Conservation (phyloP, 495 filamentous ascomycete species). For the Neurospora tetrasperma region DNA sequence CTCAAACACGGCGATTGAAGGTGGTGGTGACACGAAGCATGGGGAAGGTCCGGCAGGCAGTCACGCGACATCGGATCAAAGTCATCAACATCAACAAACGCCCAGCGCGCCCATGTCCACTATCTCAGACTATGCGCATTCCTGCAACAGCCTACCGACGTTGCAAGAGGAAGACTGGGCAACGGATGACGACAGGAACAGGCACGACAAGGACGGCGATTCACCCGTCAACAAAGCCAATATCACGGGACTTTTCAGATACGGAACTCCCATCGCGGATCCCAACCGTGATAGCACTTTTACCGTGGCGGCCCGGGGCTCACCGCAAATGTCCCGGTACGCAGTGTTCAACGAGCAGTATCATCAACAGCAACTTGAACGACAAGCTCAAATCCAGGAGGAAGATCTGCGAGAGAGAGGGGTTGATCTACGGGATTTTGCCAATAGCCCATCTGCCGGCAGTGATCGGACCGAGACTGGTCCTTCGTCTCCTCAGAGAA, state of each 20-base stretch:
- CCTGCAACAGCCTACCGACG: conserved; percentile 30
- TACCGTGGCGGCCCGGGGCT: conserved; percentile 17
- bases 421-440: conserved; percentile 36
- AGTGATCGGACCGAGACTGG: background rate
- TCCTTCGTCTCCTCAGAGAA: background rate
- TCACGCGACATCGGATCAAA: background rate
- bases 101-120: conserved; percentile 19
- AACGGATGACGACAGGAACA: conserved; percentile 20
- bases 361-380: background rate
- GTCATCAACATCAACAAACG: background rate
- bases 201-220: background rate
- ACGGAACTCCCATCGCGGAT: conserved; percentile 9
- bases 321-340: conserved; percentile 27
- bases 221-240: background rate
- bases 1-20: background rate
- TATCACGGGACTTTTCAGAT: background rate
- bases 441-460: background rate
- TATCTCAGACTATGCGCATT: conserved; percentile 26
- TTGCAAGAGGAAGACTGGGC: conserved; percentile 33
- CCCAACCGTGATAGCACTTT: conserved; percentile 42
- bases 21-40: background rate
- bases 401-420: conserved; percentile 41
- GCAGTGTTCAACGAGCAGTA: background rate
- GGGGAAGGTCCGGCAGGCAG: background rate
- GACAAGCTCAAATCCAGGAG: conserved; percentile 14